These are phyloP conservation scores for Berkeleyomyces rouxiae DNA, from an alignment of 2,329 filamentous ascomycete genomes.

Conservation along the genomic window DNA sequence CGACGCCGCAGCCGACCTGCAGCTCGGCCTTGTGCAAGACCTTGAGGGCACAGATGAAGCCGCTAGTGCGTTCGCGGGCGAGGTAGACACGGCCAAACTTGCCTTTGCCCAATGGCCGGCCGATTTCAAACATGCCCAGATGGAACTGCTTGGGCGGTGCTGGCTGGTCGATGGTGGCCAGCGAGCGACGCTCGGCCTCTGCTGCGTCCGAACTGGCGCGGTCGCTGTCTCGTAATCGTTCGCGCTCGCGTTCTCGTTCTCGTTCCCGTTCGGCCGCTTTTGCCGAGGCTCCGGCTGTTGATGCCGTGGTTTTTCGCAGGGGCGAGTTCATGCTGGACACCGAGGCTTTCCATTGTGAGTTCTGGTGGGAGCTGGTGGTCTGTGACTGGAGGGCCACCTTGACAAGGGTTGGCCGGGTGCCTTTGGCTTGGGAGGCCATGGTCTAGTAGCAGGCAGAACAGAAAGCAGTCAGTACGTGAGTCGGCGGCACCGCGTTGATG, in stretches of 20 bases:
- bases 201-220: slow-evolving; percentile 40
- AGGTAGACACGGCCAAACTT: slow-evolving; percentile 81
- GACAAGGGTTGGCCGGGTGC: slow-evolving; percentile 53
- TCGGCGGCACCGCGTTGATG: background rate
- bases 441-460: background rate
- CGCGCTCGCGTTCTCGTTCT: slow-evolving; percentile 9
- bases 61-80: slow-evolving; percentile 59
- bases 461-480: background rate
- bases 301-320: slow-evolving; percentile 5
- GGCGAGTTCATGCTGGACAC: slow-evolving; percentile 2
- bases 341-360: slow-evolving; percentile 19
- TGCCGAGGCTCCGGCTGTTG: slow-evolving; percentile 9
- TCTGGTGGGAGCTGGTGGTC: slow-evolving; percentile 42
- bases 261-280: slow-evolving; percentile 3
- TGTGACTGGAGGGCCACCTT: slow-evolving; percentile 73
- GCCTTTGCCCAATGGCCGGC: slow-evolving; percentile 68
- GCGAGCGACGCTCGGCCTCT: slow-evolving; percentile 33
- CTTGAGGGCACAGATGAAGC: slow-evolving; percentile 76
- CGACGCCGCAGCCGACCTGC: slow-evolving; percentile 51
- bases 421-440: slow-evolving; percentile 13
- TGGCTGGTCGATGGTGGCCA: slow-evolving; percentile 40
- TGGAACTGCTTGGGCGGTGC: slow-evolving; percentile 51
- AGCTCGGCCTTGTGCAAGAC: slow-evolving; percentile 74
- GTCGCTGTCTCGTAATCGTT: slow-evolving; percentile 8
- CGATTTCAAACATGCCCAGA: slow-evolving; percentile 88